Conservation (phyloP, 2,329 filamentous ascomycete genomes). For the Penicillium concentricum region DNA sequence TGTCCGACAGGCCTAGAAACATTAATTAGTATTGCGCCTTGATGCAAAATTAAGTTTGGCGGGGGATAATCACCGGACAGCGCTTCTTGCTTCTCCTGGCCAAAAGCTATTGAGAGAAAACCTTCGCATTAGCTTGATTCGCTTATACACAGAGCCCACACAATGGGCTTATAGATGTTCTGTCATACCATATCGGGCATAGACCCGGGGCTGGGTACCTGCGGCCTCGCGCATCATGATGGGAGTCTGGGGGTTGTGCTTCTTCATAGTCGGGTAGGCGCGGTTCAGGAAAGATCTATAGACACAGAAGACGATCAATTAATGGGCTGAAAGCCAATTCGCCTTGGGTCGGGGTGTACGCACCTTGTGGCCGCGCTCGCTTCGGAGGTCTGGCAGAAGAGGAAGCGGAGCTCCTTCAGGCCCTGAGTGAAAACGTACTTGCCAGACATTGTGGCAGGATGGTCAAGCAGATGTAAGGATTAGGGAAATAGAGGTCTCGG, state of each 20-base stretch:
- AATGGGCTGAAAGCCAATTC: neutral
- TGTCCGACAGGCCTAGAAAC: slow-evolving; percentile 61
- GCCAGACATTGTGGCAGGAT: slow-evolving; percentile 66
- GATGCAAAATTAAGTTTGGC: neutral
- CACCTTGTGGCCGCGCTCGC: slow-evolving; percentile 87
- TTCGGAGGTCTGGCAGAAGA: slow-evolving; percentile 93
- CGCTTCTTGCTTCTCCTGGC: slow-evolving; percentile 65
- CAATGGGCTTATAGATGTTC: neutral
- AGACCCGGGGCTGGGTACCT: slow-evolving; percentile 81
- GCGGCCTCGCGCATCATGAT: slow-evolving; percentile 93
- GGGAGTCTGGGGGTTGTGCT: slow-evolving; percentile 90
- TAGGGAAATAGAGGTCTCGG: neutral
- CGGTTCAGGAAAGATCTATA: slow-evolving; percentile 83
- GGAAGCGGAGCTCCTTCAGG: slow-evolving; percentile 93
- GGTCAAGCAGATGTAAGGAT: slow-evolving; percentile 1
- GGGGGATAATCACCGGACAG: slow-evolving; percentile 53
- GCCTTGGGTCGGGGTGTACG: slow-evolving; percentile 29
- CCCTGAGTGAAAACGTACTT: slow-evolving; percentile 89
- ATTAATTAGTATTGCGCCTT: slow-evolving; percentile 12
- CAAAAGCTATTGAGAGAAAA: slow-evolving; percentile 53
- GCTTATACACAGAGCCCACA: neutral
- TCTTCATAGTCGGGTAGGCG: slow-evolving; percentile 98
- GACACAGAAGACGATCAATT: neutral
- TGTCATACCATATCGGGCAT: slow-evolving; percentile 81
- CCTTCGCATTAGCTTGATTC: slow-evolving; percentile 15